phyloP scores from a whole-genome alignment of 441 rosid species.

The Capsella rubella region DNA sequence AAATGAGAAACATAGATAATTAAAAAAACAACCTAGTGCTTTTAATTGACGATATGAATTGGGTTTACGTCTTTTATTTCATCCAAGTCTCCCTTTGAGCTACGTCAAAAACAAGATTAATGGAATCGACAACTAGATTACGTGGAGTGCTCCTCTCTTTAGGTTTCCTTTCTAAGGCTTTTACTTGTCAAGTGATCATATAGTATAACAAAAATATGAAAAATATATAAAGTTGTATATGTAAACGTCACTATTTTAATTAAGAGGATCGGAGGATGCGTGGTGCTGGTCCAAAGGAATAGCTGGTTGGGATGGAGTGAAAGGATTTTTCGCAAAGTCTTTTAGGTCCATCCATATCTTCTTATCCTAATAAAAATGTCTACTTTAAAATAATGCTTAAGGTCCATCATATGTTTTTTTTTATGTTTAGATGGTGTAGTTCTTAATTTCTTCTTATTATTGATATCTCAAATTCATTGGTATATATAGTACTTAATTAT shows the following conservation, averaged over 20 bases:
- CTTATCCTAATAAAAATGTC: neutral
- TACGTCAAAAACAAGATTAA: neutral
- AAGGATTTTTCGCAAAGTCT: neutral
- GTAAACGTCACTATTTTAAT: conserved; percentile 18
- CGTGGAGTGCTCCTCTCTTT: conserved; percentile 20
- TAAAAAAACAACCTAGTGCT: neutral
- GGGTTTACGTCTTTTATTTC: neutral
- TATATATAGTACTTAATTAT: neutral
- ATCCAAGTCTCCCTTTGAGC: conserved; percentile 12
- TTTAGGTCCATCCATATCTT: conserved; percentile 7
- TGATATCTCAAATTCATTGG: neutral
- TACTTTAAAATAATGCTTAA: neutral
- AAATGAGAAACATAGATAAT: neutral
- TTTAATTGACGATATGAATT: neutral
- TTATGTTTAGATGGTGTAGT: neutral
- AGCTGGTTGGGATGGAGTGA: conserved; percentile 23
- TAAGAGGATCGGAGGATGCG: conserved; percentile 7
- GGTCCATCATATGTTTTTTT: neutral
- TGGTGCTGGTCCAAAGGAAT: conserved; percentile 20
- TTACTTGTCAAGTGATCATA: conserved; percentile 23
- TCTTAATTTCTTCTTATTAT: neutral
- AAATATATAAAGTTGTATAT: neutral
- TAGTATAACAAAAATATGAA: neutral
- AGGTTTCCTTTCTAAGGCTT: conserved; percentile 1
- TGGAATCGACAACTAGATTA: conserved; percentile 26